Evolutionary conservation across 108 stramenopile genomes (phyloP).

Genomic region (Skeletonema menzelii): DNA sequence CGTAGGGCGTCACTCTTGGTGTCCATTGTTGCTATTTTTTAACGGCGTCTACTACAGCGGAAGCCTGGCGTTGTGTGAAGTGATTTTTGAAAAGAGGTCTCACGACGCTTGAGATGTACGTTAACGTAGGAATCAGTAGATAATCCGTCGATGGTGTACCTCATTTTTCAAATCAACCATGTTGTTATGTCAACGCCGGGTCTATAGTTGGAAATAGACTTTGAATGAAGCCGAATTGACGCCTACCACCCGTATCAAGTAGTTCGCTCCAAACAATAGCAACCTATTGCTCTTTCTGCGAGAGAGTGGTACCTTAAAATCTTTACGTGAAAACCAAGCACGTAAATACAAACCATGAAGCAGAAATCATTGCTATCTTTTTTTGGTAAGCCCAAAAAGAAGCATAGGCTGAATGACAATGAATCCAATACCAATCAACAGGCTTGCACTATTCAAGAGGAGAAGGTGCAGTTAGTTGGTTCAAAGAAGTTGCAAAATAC

Average conservation of each 20-base stretch:
- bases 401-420: not conserved
- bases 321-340: no score
- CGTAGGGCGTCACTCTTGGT: not conserved
- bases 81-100: no score
- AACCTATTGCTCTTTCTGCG: no score
- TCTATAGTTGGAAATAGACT: no score
- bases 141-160: not conserved
- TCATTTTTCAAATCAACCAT: not conserved
- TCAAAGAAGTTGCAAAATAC: no score
- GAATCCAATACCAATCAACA: not conserved
- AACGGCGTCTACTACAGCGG: no score
- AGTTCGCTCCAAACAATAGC: no score
- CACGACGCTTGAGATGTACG: no score
- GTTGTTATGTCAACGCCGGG: not conserved
- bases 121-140: not conserved
- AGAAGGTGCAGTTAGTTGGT: not conserved
- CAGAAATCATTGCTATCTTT: constrained; percentile 31
- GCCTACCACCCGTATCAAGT: no score
- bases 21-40: not conserved
- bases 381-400: constrained; percentile 20
- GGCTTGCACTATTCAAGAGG: not conserved
- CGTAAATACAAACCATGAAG: constrained; percentile 3
- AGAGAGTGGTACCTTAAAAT: no score
- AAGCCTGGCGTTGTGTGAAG: no score
- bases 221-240: no score